Evolutionary conservation across 2,329 filamentous ascomycete genomes (phyloP).

Genomic region (Paecilomyces sp.): DNA sequence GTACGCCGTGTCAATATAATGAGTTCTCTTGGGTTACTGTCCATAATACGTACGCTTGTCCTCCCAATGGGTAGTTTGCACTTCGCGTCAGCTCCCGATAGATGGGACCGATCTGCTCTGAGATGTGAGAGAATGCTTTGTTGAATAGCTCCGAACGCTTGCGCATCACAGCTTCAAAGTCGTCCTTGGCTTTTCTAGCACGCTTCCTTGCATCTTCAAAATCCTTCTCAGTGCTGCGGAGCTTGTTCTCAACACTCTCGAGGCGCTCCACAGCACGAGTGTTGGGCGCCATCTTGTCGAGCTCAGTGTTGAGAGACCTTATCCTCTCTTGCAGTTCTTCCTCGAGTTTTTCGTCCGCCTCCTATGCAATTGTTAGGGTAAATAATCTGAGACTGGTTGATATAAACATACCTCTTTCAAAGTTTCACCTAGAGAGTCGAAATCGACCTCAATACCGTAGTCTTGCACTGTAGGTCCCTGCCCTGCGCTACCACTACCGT

Average conservation of each 20-base stretch:
- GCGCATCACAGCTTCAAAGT: constrained; percentile 74
- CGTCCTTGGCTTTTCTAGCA: constrained; percentile 69
- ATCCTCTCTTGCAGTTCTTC: constrained; percentile 73
- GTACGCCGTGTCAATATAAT: constrained; percentile 5
- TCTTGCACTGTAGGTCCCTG: constrained; percentile 68
- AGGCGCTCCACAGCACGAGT: constrained; percentile 92
- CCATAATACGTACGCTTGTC: constrained; percentile 50
- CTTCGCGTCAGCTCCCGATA: constrained; percentile 94
- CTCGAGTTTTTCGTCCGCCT: constrained; percentile 64
- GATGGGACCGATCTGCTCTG: constrained; percentile 85
- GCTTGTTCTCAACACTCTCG: constrained; percentile 73
- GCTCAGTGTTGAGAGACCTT: constrained; percentile 62
- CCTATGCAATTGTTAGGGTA: constrained; percentile 40
- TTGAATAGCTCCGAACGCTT: constrained; percentile 87
- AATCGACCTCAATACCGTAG: constrained; percentile 87
- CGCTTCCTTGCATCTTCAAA: constrained; percentile 76
- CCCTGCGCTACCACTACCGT: constrained; percentile 38
- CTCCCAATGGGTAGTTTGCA: constrained; percentile 86
- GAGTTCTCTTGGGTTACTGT: neutral
- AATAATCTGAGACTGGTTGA: neutral
- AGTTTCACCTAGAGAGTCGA: constrained; percentile 72
- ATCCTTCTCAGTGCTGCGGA: constrained; percentile 78
- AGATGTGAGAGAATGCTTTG: constrained; percentile 90
- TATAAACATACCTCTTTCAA: constrained; percentile 60
- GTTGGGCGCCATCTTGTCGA: constrained; percentile 94